Conservation (phyloP, 805 yeast species). For the Nakazawaea peltata region DNA sequence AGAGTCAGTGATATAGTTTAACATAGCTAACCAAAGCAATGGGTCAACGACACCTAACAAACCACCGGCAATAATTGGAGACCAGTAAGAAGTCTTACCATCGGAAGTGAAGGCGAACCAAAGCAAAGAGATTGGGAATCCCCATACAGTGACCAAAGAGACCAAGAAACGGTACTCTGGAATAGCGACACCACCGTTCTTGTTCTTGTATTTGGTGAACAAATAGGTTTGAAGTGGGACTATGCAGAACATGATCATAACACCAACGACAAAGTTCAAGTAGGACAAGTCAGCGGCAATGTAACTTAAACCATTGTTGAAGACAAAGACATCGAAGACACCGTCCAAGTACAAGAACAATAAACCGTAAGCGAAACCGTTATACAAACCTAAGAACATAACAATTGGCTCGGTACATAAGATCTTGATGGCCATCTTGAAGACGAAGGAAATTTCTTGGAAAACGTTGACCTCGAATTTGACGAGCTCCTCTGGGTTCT, state of each 20-base stretch:
- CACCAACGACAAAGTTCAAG: conserved; percentile 27
- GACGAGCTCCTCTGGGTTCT: conserved; percentile 16
- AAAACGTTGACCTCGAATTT: conserved; percentile 15
- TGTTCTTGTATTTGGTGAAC: conserved; percentile 21
- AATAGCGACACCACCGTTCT: conserved; percentile 23
- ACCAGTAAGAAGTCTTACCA: conserved; percentile 25
- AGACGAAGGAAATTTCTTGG: conserved; percentile 21
- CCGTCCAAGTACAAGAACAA: conserved; percentile 27
- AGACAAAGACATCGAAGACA: conserved; percentile 25
- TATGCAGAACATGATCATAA: conserved; percentile 17
- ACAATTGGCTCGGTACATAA: conserved; percentile 27
- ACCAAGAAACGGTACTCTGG: conserved; percentile 26
- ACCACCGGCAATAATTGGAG: conserved; percentile 25
- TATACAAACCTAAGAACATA: conserved; percentile 24
- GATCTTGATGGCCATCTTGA: conserved; percentile 24
- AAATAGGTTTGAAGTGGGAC: conserved; percentile 25
- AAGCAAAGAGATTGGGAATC: conserved; percentile 25
- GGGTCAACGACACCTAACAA: conserved; percentile 25
- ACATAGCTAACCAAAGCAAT: conserved; percentile 26
- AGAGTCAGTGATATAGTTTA: conserved; percentile 25
- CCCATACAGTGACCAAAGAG: conserved; percentile 27
- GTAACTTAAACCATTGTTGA: conserved; percentile 21
- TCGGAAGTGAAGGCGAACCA: conserved; percentile 27
- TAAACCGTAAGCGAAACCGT: conserved; percentile 27
- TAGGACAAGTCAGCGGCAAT: conserved; percentile 26